Evolutionary conservation across 345 rosid species (phyloP), one percentile per base, ranked within the genome.

Genomic region (Kandelia obovata): DNA sequence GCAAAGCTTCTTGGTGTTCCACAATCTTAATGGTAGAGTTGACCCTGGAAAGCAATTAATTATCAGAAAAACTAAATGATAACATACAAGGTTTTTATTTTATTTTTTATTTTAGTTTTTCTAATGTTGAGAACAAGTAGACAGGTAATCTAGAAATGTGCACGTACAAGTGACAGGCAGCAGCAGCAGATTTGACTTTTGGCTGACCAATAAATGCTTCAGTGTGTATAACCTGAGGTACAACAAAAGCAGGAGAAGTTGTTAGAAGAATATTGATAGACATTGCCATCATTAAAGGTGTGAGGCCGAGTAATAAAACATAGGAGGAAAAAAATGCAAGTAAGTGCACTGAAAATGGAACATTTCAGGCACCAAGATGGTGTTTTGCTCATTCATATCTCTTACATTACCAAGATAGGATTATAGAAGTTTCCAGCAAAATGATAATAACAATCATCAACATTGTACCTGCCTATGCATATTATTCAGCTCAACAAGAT

Each of bases 381-480:
- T 43, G 49, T 43, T 43, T 13, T 43, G 5, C 1, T 43, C 17
- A 11, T 43, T 43, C 5, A 3, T 15, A 43, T 43, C 49, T 43
- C 17, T 43, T 11, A 13, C 17, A 43, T 13, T 15, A 13, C 17
- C 16, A 43, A 11, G 17, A 43, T 43, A 43, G 19, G 16, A 43
- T 43, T 43, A 43, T 4, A 3, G 7, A 56, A 56, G 25, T 10
- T 56, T 56, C 28, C 31, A 3, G 17, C 30, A 25, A 56, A 56
- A 11, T 56, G 1, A 56, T 25, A 56, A 27, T 8, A 56, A 56
- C 28, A 26, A 56, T 28, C 34, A 56, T 43, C 4, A 3, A 62
- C 60, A 64, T 43, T 58, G 27, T 88, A 92, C 99, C 96, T 95
- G 97, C 78, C 99, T 87, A 66, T 95, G 99, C 99, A 95, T 88